Percentiles rank a stretch among this genome's conserved stretches.
Conservation (phyloP, 441 rosid species). For the Mallotus repandus region DNA sequence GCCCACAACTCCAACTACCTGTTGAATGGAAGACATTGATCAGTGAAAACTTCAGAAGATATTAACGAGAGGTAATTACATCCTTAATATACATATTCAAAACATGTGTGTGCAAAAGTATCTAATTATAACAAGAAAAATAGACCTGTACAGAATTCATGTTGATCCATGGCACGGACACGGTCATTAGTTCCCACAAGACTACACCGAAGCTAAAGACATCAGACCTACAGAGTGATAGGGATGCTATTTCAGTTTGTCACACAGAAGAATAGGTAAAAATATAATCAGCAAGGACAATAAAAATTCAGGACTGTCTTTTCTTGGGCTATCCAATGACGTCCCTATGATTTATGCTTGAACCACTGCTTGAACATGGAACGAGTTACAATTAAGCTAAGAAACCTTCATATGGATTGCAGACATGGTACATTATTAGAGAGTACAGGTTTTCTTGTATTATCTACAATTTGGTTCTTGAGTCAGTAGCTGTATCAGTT, state of each 20-base stretch:
- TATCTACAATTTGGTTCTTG: neutral
- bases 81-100: neutral
- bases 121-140: neutral
- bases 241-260: neutral
- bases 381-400: neutral
- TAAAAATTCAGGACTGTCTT: neutral
- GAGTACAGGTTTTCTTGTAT: neutral
- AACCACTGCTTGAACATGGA: neutral
- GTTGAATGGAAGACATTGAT: neutral
- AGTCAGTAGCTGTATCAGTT: no score
- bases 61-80: neutral
- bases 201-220: slow-evolving; percentile 81
- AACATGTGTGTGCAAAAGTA: neutral
- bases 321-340: neutral
- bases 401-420: neutral
- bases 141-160: slow-evolving; percentile 66
- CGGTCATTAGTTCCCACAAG: slow-evolving; percentile 80
- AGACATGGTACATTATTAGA: neutral
- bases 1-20: slow-evolving; percentile 85
- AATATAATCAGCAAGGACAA: neutral
- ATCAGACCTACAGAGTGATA: slow-evolving; percentile 55
- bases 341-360: neutral
- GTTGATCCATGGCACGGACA: slow-evolving; percentile 70
- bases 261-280: neutral
- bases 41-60: neutral